Evolutionary conservation across 116 monocot genomes (phyloP).

Genomic region (Papilionanthe hybrid): DNA sequence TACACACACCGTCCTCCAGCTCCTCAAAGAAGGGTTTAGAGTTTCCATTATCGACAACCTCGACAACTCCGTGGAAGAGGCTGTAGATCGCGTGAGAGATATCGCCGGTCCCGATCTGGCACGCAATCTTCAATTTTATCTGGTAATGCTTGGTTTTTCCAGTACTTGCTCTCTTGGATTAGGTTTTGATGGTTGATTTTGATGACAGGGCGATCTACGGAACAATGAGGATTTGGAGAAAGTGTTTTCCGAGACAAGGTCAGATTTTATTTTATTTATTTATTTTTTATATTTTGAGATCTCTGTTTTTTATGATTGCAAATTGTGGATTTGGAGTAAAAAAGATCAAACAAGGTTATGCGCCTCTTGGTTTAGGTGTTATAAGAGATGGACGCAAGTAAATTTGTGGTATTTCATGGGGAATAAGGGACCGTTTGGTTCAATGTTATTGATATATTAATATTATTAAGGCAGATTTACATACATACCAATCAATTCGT

Average conservation of each 20-base stretch:
- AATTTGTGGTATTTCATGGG: neutral
- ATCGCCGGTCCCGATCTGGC: constrained; percentile 59
- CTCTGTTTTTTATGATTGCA: too few species aligned
- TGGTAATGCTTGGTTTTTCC: constrained; percentile 10
- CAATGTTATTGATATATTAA: neutral
- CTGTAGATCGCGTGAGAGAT: constrained; percentile 51
- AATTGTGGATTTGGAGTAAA: constrained; percentile 2
- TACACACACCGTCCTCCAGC: constrained; percentile 75
- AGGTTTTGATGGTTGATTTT: neutral
- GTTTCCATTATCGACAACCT: constrained; percentile 72
- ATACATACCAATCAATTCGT: too few species aligned
- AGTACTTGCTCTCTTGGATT: constrained; percentile 17
- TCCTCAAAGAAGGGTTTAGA: constrained; percentile 50
- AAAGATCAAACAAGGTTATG: too few species aligned
- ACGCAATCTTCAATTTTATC: constrained; percentile 24
- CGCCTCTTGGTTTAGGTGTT: too few species aligned
- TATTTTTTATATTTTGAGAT: too few species aligned
- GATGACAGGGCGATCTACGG: constrained; percentile 67
- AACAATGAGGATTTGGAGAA: constrained; percentile 61
- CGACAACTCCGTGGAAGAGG: constrained; percentile 60
- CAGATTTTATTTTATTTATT: neutral
- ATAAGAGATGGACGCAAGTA: neutral
- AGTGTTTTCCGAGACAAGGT: constrained; percentile 56
- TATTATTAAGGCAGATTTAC: too few species aligned
- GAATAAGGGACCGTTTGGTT: neutral